Conservation (phyloP, 2,329 filamentous ascomycete species). For the Cordyceps fumosorosea region DNA sequence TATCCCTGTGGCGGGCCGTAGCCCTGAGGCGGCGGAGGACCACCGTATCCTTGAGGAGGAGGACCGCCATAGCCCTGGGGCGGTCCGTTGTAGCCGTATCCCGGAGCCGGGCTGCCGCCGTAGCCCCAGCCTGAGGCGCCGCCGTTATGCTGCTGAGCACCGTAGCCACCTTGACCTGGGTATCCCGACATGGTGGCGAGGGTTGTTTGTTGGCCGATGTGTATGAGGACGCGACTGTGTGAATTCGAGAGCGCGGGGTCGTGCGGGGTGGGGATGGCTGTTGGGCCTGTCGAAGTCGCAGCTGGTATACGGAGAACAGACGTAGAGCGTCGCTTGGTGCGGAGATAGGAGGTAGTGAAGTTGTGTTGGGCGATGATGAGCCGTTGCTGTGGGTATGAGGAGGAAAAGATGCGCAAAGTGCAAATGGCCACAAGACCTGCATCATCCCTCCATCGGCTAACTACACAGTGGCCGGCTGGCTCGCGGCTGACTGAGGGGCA, state of each 20-base stretch:
- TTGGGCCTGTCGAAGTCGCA: background rate
- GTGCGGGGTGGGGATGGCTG: background rate
- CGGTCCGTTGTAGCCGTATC: constrained; percentile 20
- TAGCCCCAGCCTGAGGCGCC: constrained; percentile 23
- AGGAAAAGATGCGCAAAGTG: background rate
- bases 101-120: constrained; percentile 22
- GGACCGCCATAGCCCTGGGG: constrained; percentile 25
- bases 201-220: constrained; percentile 3
- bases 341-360: background rate
- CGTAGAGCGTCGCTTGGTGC: background rate
- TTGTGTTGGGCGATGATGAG: background rate
- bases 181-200: constrained; percentile 31
- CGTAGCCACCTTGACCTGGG: constrained; percentile 35
- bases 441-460: background rate
- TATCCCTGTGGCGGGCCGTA: constrained; percentile 18
- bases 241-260: background rate
- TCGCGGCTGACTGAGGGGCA: constrained; percentile 11
- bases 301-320: background rate
- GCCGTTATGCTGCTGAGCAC: constrained; percentile 26
- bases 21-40: constrained; percentile 18
- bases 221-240: background rate
- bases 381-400: background rate
- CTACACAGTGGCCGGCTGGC: background rate
- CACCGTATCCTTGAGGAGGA: constrained; percentile 19
- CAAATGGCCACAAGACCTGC: background rate